These are phyloP conservation scores for Bipolaris gigantea DNA, from an alignment of 2,329 filamentous ascomycete species.

Conservation along the genomic window DNA sequence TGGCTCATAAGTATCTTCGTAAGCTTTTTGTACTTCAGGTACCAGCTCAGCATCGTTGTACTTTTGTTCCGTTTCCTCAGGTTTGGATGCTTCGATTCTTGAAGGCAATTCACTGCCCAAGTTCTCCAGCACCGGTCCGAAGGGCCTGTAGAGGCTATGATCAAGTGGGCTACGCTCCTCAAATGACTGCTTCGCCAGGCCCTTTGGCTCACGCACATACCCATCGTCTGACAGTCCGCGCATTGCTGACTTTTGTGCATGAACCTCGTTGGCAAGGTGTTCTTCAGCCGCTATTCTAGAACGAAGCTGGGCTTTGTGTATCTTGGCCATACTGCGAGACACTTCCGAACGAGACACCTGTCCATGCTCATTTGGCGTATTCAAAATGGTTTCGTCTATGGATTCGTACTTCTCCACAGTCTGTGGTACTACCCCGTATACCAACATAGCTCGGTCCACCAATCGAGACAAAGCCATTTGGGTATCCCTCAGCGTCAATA, in stretches of 20 bases:
- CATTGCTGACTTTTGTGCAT: conserved; percentile 33
- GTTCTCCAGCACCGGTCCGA: conserved; percentile 30
- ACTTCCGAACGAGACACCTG: neutral
- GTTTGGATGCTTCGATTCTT: conserved; percentile 7
- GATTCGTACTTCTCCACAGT: conserved; percentile 10
- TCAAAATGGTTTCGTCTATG: neutral
- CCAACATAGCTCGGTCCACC: conserved; percentile 28
- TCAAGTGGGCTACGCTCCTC: conserved; percentile 30
- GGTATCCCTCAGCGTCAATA: conserved; percentile 36
- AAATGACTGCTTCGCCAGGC: conserved; percentile 12
- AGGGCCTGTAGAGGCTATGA: conserved; percentile 39
- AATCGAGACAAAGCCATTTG: conserved; percentile 32
- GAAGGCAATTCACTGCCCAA: conserved; percentile 24
- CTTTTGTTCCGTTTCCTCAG: conserved; percentile 13
- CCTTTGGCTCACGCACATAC: conserved; percentile 22
- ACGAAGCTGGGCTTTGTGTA: conserved; percentile 11
- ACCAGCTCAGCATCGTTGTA: conserved; percentile 26
- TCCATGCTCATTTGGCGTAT: neutral
- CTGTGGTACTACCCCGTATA: conserved; percentile 22
- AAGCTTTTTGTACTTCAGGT: conserved; percentile 28
- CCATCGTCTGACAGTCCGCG: conserved; percentile 36
- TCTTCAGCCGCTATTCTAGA: conserved; percentile 21
- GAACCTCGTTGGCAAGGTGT: conserved; percentile 32
- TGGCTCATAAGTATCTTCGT: conserved; percentile 33
- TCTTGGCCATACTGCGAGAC: neutral